Base-by-base conservation (phyloP, 139 green algal species). In the Tetradesmus obliquus region DNA sequence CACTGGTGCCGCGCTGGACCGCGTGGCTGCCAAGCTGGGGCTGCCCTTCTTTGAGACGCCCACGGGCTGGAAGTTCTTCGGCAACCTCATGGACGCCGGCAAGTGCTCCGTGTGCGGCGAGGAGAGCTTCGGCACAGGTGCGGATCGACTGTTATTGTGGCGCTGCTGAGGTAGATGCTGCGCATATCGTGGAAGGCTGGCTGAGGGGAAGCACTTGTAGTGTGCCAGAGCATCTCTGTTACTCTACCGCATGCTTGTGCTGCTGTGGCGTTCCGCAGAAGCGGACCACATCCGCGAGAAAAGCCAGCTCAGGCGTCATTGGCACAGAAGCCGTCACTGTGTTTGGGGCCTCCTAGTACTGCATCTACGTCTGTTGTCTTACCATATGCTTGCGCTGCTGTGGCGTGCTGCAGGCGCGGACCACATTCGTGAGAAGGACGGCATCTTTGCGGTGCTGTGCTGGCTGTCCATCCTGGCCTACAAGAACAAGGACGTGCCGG, bases 41-140 rank as follows among this genome's bases (percentile, higher is more conserved):
- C 91, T 99, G 91, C 94, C 95, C 12, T 98, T 97, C 94, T 99
- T 99, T 94, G 97, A 99, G 95, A 98, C 98, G 0, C 98, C 98
- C 88, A 99, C 98, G 20, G 98, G 98, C 86, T 99, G 98, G 98
- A 99, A 99, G 94, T 99, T 99, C 95, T 99, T 99, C 85, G 97
- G 98, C 93, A 99, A 99, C 94, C 96, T 99, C 13, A 99, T 99
- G 98, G 98, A 99, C 88, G 96, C 97, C 15, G 97, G 96, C 86
- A 96, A 98, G 94, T 99, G 98, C 96, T 97, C 92, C 60, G 94
- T 99, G 55, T 99, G 98, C 88, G 98, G 98, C 13, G 98, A 99
- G 96, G 98, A 99, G 96, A 98, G 94, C 84, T 99, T 99, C 83
- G 98, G 98, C 62, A 99, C 98, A 1, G 97, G 98, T 88, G 95